A percentile compares a stretch with the other conserved stretches of the same genome.
Conservation (phyloP, 768 basidiomycete species). For the Asterophora parasitica region DNA sequence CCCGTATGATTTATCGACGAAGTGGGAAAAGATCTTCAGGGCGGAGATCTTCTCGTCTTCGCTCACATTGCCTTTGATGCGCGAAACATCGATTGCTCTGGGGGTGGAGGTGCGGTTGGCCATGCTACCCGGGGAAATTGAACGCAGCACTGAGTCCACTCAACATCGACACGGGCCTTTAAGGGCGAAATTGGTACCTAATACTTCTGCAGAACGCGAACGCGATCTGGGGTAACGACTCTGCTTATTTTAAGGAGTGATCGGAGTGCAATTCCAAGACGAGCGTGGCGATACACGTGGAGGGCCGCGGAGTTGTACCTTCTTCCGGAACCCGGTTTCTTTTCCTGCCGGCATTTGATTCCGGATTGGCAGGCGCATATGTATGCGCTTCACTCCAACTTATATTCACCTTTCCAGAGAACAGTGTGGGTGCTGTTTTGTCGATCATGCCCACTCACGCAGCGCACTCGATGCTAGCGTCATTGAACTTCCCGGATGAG, state of each 20-base stretch:
- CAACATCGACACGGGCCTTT: neutral
- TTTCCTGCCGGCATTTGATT: neutral
- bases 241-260: slow-evolving; percentile 9
- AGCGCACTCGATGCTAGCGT: slow-evolving; percentile 13
- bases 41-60: slow-evolving; percentile 32
- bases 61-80: slow-evolving; percentile 37
- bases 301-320: neutral
- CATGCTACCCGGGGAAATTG: neutral
- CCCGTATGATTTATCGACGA: slow-evolving; percentile 34
- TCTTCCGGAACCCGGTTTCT: neutral
- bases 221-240: neutral
- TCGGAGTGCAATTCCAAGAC: slow-evolving; percentile 6
- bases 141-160: neutral
- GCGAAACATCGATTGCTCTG: slow-evolving; percentile 21
- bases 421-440: neutral
- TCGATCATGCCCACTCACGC: neutral
- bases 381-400: too few species aligned
- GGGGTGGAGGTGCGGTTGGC: neutral
- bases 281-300: slow-evolving; percentile 10
- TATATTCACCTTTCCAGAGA: neutral
- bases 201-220: too few species aligned
- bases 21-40: slow-evolving; percentile 30
- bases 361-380: neutral
- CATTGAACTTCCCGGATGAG: slow-evolving; percentile 19
- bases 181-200: neutral